Conservation (phyloP, 352 stramenopile species). For the Albugo candida region DNA sequence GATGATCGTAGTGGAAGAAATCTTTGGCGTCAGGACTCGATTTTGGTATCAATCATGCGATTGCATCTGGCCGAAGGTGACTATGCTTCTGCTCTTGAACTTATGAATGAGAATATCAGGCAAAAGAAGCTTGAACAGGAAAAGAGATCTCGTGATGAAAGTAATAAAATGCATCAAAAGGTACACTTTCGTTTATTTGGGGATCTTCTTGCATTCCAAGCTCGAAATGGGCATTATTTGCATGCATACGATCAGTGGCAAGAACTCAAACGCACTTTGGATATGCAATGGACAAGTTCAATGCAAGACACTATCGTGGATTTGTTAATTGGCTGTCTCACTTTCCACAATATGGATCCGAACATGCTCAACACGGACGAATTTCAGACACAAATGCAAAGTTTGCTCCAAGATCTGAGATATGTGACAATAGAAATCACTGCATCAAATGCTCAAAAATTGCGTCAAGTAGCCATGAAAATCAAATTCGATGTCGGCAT, state of each 20-base stretch:
- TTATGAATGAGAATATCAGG: slow-evolving; percentile 10
- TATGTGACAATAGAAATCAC: too few relatives aligned
- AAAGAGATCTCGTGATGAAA: too few relatives aligned
- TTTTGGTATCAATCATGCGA: slow-evolving; percentile 23
- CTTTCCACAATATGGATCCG: background rate
- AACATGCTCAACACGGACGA: slow-evolving; percentile 11
- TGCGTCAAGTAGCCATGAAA: too few relatives aligned
- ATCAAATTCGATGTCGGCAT: too few relatives aligned
- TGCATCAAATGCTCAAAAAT: too few relatives aligned
- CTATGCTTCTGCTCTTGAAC: slow-evolving; percentile 21
- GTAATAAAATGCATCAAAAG: slow-evolving; percentile 1
- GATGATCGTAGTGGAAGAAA: slow-evolving; percentile 2
- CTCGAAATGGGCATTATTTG: slow-evolving; percentile 30
- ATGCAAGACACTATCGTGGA: slow-evolving; percentile 58
- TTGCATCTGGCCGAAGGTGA: slow-evolving; percentile 22
- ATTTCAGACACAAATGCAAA: slow-evolving; percentile 25
- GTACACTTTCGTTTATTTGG: slow-evolving; percentile 46
- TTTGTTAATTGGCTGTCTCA: background rate
- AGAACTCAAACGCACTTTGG: slow-evolving; percentile 18
- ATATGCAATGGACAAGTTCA: slow-evolving; percentile 46
- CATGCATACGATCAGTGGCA: slow-evolving; percentile 30
- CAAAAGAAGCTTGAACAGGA: too few relatives aligned
- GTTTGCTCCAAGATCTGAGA: too few relatives aligned
- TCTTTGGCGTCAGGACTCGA: background rate
- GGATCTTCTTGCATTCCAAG: slow-evolving; percentile 10